Evolutionary conservation across 2,329 filamentous ascomycete species (phyloP), one percentile per base, ranked within the genome.

Genomic region (Raffaelea deltoideospora): DNA sequence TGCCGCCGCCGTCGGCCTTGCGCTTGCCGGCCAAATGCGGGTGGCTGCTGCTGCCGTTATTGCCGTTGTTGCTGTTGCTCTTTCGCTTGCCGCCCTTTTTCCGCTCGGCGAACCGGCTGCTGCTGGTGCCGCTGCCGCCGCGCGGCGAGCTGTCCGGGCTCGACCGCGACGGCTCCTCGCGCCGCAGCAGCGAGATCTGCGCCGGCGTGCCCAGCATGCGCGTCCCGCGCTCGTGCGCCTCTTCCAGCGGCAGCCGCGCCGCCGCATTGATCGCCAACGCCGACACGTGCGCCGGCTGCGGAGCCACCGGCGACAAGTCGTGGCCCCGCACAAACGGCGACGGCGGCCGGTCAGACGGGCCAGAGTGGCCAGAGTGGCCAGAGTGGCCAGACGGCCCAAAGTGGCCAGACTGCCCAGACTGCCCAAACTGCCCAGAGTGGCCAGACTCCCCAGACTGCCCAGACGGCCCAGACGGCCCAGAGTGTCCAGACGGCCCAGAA

Each of bases 241-340:
- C 10, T 4, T 23, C 18, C 26, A 17, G 26, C 18, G 10, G n/a
- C 13, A 19, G 15, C 17, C 31, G 21, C 17, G 17, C 33, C 23
- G 13, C 22, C 27, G 15, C 31, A 33, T 8, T 31, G 33, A 34
- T 44, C 47, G 69, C 60, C 58, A 78, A 51, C 44, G 68, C 61
- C 53, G 79, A 66, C 44, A 73, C 74, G 50, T 82, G 78, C 34
- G 76, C 75, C 37, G 83, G 80, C 50, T 83, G 81, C 20, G 83
- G 81, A 35, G 82, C 82, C 50, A 79, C 60, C 30, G 79, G 79
- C 26, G 76, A 77, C 35, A 76, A 71, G 48, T 87, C 77, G 52
- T 86, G 79, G 47, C 76, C 77, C 50, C 76, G 74, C 47, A 87
- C 65, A 40, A 87, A 61, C 36, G 76, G 43, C 3, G 43, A 44